Percentiles rank a stretch among this genome's conserved stretches.
Evolutionary conservation across 495 filamentous ascomycete genomes (phyloP).

Genomic region (Geopyxis carbonaria): DNA sequence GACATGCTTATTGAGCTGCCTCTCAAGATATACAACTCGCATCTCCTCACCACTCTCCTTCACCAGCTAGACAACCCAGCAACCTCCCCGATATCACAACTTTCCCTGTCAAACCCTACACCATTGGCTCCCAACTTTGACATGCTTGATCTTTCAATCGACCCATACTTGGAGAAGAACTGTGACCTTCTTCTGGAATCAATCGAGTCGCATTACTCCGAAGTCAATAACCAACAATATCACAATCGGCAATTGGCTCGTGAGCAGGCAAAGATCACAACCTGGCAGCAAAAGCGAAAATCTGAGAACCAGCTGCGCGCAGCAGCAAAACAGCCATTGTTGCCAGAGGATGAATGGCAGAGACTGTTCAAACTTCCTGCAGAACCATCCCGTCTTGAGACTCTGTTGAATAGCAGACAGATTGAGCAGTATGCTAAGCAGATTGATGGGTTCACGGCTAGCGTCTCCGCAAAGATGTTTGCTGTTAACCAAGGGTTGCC

Average conservation of each 20-base stretch:
- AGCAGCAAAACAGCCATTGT: slow-evolving; percentile 68
- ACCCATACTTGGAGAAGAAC: slow-evolving; percentile 97
- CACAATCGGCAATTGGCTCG: slow-evolving; percentile 89
- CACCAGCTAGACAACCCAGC: slow-evolving; percentile 55
- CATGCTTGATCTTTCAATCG: slow-evolving; percentile 73
- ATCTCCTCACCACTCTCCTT: slow-evolving; percentile 85
- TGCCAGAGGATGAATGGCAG: slow-evolving; percentile 97
- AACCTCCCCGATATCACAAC: slow-evolving; percentile 58
- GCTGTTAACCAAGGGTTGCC: slow-evolving; percentile 57
- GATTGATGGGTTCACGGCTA: slow-evolving; percentile 89
- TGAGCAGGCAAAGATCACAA: slow-evolving; percentile 88
- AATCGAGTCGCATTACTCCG: slow-evolving; percentile 94
- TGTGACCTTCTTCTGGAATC: slow-evolving; percentile 87
- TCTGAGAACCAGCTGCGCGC: slow-evolving; percentile 73
- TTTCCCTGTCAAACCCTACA: slow-evolving; percentile 35
- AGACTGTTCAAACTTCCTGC: slow-evolving; percentile 90
- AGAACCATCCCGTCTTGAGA: slow-evolving; percentile 83
- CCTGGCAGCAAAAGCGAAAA: slow-evolving; percentile 91
- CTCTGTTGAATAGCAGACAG: slow-evolving; percentile 80
- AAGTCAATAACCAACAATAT: slow-evolving; percentile 98
- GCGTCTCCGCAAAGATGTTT: slow-evolving; percentile 92
- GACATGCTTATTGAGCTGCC: slow-evolving; percentile 88
- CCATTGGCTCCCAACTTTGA: slow-evolving; percentile 77
- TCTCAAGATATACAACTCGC: slow-evolving; percentile 86
- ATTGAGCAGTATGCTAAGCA: slow-evolving; percentile 97